These are phyloP conservation scores for Melampsora americana DNA, from an alignment of 1,284 basidiomycete species.

Conservation along the genomic window DNA sequence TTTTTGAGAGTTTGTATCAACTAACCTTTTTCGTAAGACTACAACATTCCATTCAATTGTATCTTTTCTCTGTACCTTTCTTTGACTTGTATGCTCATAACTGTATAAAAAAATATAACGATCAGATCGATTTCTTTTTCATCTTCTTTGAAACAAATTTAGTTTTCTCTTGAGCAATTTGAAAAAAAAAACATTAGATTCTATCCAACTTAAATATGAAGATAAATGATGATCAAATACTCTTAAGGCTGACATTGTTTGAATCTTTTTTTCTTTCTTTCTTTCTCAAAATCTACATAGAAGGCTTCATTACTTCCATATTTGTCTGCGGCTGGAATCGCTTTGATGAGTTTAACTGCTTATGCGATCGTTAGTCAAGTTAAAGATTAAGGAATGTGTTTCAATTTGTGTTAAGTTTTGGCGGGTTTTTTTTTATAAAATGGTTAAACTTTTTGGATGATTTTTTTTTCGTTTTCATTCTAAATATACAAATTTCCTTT, in stretches of 20 bases:
- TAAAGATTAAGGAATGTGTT: constrained; percentile 9
- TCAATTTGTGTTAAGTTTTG: no score
- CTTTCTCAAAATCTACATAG: no score
- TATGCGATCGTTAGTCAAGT: constrained; percentile 35
- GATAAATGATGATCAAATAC: neutral
- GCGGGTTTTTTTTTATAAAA: no score
- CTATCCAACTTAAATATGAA: neutral
- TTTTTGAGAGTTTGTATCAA: neutral
- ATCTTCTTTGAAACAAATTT: no score
- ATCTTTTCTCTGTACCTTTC: constrained; percentile 7
- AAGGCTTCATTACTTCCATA: constrained; percentile 4
- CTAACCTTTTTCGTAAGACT: neutral
- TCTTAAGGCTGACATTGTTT: neutral
- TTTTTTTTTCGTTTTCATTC: no score
- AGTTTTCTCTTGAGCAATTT: neutral
- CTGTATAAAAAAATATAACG: neutral
- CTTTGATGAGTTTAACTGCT: constrained; percentile 28
- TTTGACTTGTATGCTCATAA: neutral
- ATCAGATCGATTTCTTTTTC: neutral
- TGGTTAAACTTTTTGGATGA: no score
- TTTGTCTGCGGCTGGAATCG: constrained; percentile 28
- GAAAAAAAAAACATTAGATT: no score
- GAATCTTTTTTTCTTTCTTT: neutral
- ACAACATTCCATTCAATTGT: neutral
- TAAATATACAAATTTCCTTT: no score